Conservation (phyloP, 2,329 filamentous ascomycete genomes). For the Grosmannia penicillata region DNA sequence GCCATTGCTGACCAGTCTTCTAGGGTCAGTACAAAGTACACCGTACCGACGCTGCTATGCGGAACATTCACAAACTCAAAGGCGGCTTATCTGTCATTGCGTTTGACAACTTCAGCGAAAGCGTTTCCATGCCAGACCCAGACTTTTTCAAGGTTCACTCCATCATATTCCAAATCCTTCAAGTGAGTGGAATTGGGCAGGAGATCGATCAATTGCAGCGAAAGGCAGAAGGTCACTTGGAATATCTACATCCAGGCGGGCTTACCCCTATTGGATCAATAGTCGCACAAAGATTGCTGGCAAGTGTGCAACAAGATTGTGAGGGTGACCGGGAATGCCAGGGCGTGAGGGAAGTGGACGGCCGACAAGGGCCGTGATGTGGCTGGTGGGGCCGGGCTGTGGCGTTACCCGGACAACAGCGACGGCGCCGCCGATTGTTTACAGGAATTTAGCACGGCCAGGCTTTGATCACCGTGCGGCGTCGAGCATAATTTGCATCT, state of each 20-base stretch:
- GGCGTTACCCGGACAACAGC: no score
- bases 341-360: background rate
- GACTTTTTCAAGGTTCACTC: constrained; percentile 1
- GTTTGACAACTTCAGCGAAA: background rate
- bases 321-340: background rate
- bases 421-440: no score
- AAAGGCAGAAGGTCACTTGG: background rate
- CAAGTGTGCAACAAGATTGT: background rate
- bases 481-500: no score
- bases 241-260: background rate
- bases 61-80: background rate
- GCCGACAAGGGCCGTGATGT: no score
- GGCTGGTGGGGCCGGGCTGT: no score
- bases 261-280: background rate
- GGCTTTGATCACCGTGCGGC: no score
- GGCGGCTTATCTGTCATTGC: background rate
- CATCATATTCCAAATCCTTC: background rate
- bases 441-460: no score
- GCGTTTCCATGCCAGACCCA: background rate
- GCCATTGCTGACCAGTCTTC: no score
- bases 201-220: background rate
- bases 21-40: background rate
- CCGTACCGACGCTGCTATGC: background rate
- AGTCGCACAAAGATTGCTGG: background rate
- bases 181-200: constrained; percentile 3